phyloP scores from a whole-genome alignment of 1,139 yeast species.

The Yamadazyma siamensis region DNA sequence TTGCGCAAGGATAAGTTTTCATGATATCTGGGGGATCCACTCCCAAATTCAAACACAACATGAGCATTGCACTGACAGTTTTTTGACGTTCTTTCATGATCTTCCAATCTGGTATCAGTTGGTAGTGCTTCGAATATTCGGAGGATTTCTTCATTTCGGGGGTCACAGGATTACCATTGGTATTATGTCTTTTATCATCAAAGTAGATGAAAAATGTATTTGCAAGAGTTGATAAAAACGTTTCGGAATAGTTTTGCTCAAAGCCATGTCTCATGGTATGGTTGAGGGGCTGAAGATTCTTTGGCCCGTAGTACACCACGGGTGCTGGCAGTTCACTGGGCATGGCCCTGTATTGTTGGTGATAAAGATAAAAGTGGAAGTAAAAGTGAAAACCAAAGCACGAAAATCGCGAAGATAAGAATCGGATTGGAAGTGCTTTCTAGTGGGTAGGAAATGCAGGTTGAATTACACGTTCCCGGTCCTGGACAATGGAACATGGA shows the following conservation, averaged over 20 bases:
- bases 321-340: conserved; percentile 3
- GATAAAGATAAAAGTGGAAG: conserved; percentile 1
- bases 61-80: conserved; percentile 92
- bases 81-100: conserved; percentile 85
- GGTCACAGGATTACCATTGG: conserved; percentile 82
- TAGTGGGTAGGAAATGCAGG: too few relatives aligned
- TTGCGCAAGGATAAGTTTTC: conserved; percentile 93
- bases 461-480: conserved; percentile 3
- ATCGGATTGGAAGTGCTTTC: too few relatives aligned
- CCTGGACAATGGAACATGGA: conserved; percentile 1
- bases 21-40: conserved; percentile 97
- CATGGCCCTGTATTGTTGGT: background rate
- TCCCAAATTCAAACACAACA: conserved; percentile 85
- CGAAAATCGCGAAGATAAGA: too few relatives aligned
- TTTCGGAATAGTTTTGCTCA: conserved; percentile 67
- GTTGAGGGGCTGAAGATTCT: conserved; percentile 23
- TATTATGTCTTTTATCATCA: conserved; percentile 87
- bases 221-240: conserved; percentile 62
- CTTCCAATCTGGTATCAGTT: conserved; percentile 86
- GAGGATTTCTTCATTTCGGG: conserved; percentile 46
- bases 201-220: conserved; percentile 73
- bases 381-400: background rate
- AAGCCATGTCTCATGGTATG: conserved; percentile 76
- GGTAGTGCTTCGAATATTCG: conserved; percentile 49
- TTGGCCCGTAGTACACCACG: conserved; percentile 7